Evolutionary conservation across 2,329 filamentous ascomycete species (phyloP).

Genomic region (Pseudocercospora crystallina): DNA sequence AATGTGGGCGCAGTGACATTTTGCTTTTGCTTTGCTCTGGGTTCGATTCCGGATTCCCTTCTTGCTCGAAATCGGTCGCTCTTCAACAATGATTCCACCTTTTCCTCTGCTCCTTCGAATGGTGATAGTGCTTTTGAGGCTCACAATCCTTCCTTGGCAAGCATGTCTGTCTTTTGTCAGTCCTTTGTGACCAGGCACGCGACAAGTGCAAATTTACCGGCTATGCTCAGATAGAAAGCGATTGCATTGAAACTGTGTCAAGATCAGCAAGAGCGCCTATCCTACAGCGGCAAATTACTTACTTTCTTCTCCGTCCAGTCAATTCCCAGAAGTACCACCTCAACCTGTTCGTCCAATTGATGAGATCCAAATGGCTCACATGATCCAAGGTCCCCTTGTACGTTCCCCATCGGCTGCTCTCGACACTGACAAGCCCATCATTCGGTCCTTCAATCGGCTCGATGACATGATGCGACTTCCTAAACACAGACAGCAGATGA

Average conservation of each 20-base stretch:
- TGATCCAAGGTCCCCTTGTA: slow-evolving; percentile 65
- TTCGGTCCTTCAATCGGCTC: slow-evolving; percentile 57
- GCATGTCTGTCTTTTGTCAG: slow-evolving; percentile 34
- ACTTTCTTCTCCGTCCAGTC: slow-evolving; percentile 57
- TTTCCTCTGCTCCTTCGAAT: too few species aligned
- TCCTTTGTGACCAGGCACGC: too few species aligned
- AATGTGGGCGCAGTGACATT: too few species aligned
- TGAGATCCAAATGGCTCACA: slow-evolving; percentile 64
- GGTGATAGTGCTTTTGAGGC: too few species aligned
- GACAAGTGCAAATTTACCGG: slow-evolving; percentile 45
- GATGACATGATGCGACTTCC: slow-evolving; percentile 57
- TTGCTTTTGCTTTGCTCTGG: too few species aligned
- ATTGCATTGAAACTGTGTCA: slow-evolving; percentile 61
- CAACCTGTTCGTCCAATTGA: slow-evolving; percentile 65
- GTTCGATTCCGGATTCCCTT: too few species aligned
- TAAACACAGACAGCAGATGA: slow-evolving; percentile 57
- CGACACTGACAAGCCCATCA: slow-evolving; percentile 64
- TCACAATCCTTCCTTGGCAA: slow-evolving; percentile 41
- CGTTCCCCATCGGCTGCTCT: slow-evolving; percentile 60
- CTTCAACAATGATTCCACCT: too few species aligned
- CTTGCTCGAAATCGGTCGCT: too few species aligned
- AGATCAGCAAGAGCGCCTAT: slow-evolving; percentile 12
- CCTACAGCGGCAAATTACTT: slow-evolving; percentile 21
- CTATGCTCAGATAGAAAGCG: slow-evolving; percentile 65
- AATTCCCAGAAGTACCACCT: slow-evolving; percentile 59